A percentile compares a stretch with the other conserved stretches of the same genome.
Conservation (phyloP, 2,329 filamentous ascomycete genomes). For the Mycosphaerella sp. region DNA sequence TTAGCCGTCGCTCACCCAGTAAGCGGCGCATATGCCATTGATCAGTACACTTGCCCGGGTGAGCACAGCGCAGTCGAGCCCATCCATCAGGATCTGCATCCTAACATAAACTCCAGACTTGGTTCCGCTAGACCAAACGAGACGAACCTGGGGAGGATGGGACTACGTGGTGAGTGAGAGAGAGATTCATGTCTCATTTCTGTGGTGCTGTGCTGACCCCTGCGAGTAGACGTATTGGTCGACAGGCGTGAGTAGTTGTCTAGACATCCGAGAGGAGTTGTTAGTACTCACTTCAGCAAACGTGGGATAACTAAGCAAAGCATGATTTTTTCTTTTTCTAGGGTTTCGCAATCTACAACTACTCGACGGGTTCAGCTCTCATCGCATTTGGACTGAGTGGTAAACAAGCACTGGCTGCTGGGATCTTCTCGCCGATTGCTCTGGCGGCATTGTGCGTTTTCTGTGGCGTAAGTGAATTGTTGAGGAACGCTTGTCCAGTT, state of each 20-base stretch:
- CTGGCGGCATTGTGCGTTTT: conserved; percentile 15
- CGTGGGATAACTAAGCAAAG: too few relatives aligned
- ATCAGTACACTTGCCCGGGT: conserved; percentile 16
- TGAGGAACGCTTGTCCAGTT: not conserved
- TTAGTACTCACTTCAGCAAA: too few relatives aligned
- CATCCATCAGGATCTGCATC: too few relatives aligned
- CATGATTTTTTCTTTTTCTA: too few relatives aligned
- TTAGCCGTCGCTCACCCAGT: conserved; percentile 13
- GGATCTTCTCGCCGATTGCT: conserved; percentile 18
- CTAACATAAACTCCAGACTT: conserved; percentile 2
- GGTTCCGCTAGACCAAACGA: not conserved
- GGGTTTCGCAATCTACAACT: conserved; percentile 19
- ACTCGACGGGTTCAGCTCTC: conserved; percentile 17
- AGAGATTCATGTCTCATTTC: too few relatives aligned
- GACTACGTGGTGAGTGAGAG: conserved; percentile 4
- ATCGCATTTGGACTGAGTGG: conserved; percentile 18
- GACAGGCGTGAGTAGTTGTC: conserved; percentile 4
- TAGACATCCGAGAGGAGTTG: too few relatives aligned
- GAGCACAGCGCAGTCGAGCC: too few relatives aligned
- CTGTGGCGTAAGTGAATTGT: conserved; percentile 15
- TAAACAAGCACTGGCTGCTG: conserved; percentile 16
- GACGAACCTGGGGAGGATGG: conserved; percentile 4
- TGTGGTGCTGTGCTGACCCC: too few relatives aligned
- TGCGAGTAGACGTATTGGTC: conserved; percentile 12
- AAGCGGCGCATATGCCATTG: conserved; percentile 12